Conservation (phyloP, 176 grass and related monocot species). For the Juncus inflexus region DNA sequence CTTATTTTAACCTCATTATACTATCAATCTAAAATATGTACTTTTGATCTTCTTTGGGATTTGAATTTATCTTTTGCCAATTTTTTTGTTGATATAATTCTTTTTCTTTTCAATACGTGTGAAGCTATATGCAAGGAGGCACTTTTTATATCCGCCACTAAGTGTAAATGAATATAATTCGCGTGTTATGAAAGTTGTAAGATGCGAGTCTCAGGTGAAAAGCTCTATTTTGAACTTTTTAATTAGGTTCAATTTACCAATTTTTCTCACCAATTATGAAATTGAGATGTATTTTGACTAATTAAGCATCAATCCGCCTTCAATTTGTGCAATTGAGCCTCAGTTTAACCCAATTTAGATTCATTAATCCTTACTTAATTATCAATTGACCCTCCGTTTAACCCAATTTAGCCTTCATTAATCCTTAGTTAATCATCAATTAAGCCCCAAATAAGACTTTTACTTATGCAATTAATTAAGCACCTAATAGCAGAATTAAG, state of each 20-base stretch:
- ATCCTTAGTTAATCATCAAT: background rate
- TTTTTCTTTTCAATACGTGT: constrained; percentile 19
- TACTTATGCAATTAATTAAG: too few relatives aligned
- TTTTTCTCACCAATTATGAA: background rate
- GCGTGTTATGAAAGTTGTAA: constrained; percentile 90
- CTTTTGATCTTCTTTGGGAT: too few relatives aligned
- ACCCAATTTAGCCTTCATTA: too few relatives aligned
- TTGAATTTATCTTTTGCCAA: constrained; percentile 9
- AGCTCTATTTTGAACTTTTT: constrained; percentile 24
- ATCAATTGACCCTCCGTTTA: constrained; percentile 19
- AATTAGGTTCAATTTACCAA: background rate
- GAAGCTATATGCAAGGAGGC: constrained; percentile 91
- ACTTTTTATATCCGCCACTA: constrained; percentile 88
- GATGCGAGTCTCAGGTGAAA: constrained; percentile 85
- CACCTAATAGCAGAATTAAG: too few relatives aligned
- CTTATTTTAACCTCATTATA: too few relatives aligned
- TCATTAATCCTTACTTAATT: constrained; percentile 11
- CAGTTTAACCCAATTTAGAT: too few relatives aligned
- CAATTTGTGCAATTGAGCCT: too few relatives aligned
- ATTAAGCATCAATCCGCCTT: too few relatives aligned
- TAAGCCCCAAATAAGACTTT: too few relatives aligned
- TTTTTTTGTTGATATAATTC: constrained; percentile 29
- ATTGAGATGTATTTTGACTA: background rate
- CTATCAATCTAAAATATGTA: too few relatives aligned
- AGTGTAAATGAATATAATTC: constrained; percentile 95